These are phyloP conservation scores for Solanum boliviense DNA, from an alignment of 257 asterid genomes.

Conservation along the genomic window DNA sequence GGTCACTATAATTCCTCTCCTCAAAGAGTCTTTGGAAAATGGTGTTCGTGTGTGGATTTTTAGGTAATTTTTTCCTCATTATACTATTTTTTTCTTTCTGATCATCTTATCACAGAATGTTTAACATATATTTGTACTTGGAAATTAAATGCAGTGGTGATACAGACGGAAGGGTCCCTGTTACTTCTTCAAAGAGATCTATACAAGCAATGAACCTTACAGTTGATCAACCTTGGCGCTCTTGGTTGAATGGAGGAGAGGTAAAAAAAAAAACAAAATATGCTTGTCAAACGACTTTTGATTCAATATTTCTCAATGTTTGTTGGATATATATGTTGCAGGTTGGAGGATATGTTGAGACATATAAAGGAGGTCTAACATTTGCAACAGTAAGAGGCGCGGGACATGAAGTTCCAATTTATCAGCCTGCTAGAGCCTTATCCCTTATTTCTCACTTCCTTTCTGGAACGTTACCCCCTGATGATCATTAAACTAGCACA, in stretches of 20 bases:
- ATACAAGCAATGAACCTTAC: conserved; percentile 2
- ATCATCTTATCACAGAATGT: background rate
- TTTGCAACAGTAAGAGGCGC: conserved; percentile 5
- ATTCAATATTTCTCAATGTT: background rate
- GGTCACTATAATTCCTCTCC: background rate
- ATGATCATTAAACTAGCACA: background rate
- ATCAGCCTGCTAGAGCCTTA: background rate
- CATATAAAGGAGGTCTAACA: background rate
- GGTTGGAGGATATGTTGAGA: background rate
- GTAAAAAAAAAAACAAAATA: background rate
- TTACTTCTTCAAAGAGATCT: conserved; percentile 10
- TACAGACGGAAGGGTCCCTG: conserved; percentile 11
- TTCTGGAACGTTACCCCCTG: background rate
- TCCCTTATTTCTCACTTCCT: conserved; percentile 1
- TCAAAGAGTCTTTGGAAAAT: conserved; percentile 1
- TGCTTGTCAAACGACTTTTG: background rate
- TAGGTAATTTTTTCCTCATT: background rate
- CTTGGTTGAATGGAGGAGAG: conserved; percentile 6
- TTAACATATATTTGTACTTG: background rate
- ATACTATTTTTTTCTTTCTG: background rate
- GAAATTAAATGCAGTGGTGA: background rate
- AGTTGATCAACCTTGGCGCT: background rate
- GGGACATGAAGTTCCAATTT: conserved; percentile 1
- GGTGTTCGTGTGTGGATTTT: conserved; percentile 9
- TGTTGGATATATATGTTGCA: background rate